A percentile compares a stretch with the other conserved stretches of the same genome.
phyloP scores from a whole-genome alignment of 2,329 filamentous ascomycete species.

The Bimuria novae-zelandiae region DNA sequence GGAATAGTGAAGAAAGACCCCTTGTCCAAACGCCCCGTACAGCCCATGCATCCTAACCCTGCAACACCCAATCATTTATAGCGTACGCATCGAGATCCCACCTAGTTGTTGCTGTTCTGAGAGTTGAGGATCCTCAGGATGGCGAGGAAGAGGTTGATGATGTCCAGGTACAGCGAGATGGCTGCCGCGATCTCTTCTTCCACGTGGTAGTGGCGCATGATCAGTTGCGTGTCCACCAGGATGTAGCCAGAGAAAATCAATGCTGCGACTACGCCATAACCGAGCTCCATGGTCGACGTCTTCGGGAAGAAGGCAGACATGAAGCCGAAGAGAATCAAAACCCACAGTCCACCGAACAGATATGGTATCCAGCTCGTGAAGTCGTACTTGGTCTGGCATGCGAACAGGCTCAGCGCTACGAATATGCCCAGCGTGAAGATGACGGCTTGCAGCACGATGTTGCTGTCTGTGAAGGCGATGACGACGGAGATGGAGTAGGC shows the following conservation, averaged over 20 bases:
- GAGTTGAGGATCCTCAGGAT: conserved; percentile 96
- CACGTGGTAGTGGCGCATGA: conserved; percentile 94
- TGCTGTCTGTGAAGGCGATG: conserved; percentile 84
- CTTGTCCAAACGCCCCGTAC: background rate
- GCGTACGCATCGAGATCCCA: background rate
- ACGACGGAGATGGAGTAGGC: conserved; percentile 93
- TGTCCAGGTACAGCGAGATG: conserved; percentile 92
- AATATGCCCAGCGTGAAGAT: conserved; percentile 77
- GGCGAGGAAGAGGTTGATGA: conserved; percentile 95
- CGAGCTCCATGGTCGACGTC: conserved; percentile 78
- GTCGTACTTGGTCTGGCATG: conserved; percentile 97
- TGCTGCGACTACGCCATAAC: conserved; percentile 80
- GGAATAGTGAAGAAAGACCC: background rate
- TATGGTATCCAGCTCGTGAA: conserved; percentile 98
- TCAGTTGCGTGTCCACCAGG: conserved; percentile 91
- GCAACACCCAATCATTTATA: background rate
- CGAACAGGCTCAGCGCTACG: conserved; percentile 73
- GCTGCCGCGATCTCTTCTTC: conserved; percentile 97
- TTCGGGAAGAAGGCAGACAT: conserved; percentile 88
- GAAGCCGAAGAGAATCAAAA: conserved; percentile 88
- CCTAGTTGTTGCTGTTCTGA: conserved; percentile 90
- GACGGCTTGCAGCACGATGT: conserved; percentile 87
- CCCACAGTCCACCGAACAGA: conserved; percentile 88
- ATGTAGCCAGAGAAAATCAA: conserved; percentile 95
- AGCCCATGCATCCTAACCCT: background rate